These are phyloP conservation scores for Tubosaeta brunneosetosa DNA, from an alignment of 768 basidiomycete species.

Conservation along the genomic window DNA sequence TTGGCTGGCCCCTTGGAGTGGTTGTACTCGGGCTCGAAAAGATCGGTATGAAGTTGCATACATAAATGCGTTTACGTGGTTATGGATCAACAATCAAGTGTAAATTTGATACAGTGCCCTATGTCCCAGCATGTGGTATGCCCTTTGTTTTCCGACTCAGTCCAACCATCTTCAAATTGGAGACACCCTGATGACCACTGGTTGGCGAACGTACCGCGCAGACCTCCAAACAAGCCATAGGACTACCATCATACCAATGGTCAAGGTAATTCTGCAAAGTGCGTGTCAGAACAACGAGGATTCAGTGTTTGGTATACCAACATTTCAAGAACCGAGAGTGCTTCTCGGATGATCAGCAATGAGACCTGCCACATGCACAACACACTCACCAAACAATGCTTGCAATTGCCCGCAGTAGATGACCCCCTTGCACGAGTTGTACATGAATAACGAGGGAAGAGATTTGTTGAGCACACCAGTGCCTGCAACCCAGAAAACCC, in stretches of 20 bases:
- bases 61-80: background rate
- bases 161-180: constrained; percentile 15
- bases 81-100: background rate
- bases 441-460: constrained; percentile 41
- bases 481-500: constrained; percentile 58
- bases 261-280: constrained; percentile 39
- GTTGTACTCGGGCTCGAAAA: no score
- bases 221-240: constrained; percentile 53
- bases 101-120: background rate
- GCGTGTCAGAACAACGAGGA: constrained; percentile 4
- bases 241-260: constrained; percentile 43
- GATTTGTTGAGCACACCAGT: constrained; percentile 48
- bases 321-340: constrained; percentile 52
- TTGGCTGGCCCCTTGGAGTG: no score
- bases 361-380: background rate
- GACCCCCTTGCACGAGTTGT: constrained; percentile 35
- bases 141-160: constrained; percentile 1
- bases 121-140: background rate
- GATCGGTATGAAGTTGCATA: no score
- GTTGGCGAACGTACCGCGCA: constrained; percentile 34
- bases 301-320: constrained; percentile 24
- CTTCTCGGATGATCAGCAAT: constrained; percentile 24
- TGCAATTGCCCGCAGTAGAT: constrained; percentile 58
- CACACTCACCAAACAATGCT: constrained; percentile 45
- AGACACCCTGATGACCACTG: constrained; percentile 24